Percentiles rank a stretch among this genome's conserved stretches.
Conservation (phyloP, 148 eudicot genomes). For the Pouteria glomerata region DNA sequence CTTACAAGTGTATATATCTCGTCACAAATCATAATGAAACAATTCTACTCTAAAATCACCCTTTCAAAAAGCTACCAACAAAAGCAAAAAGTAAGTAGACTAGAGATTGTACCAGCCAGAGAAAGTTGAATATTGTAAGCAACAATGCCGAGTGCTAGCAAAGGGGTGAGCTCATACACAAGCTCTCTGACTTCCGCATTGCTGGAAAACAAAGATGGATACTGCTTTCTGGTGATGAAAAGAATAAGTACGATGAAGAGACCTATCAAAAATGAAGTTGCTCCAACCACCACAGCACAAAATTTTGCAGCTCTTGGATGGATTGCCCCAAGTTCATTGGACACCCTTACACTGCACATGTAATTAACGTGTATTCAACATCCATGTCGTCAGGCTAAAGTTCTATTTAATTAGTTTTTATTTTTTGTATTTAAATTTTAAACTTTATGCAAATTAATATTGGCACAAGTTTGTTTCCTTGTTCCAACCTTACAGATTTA, state of each 20-base stretch:
- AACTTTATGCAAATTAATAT: no score
- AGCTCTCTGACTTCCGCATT: not conserved
- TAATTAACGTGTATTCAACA: no score
- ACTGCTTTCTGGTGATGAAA: slow-evolving; percentile 14
- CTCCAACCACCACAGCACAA: slow-evolving; percentile 18
- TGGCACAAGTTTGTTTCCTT: no score
- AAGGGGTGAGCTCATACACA: not conserved
- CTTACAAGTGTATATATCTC: no score
- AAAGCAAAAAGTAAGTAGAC: no score
- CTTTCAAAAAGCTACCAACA: no score
- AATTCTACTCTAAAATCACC: no score
- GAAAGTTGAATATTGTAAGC: not conserved
- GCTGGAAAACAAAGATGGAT: slow-evolving; percentile 7
- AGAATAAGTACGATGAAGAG: slow-evolving; percentile 12
- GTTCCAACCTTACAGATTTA: no score
- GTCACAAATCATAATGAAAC: not conserved
- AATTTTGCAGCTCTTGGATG: slow-evolving; percentile 35
- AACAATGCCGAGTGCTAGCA: not conserved
- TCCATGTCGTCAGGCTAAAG: no score
- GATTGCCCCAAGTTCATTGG: slow-evolving; percentile 30
- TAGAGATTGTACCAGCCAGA: not conserved
- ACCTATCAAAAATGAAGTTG: slow-evolving; percentile 19
- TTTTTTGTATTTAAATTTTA: no score
- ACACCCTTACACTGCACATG: slow-evolving; percentile 30
- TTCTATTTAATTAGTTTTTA: no score